Conservation (phyloP, 441 rosid genomes). For the Populus hybrid region DNA sequence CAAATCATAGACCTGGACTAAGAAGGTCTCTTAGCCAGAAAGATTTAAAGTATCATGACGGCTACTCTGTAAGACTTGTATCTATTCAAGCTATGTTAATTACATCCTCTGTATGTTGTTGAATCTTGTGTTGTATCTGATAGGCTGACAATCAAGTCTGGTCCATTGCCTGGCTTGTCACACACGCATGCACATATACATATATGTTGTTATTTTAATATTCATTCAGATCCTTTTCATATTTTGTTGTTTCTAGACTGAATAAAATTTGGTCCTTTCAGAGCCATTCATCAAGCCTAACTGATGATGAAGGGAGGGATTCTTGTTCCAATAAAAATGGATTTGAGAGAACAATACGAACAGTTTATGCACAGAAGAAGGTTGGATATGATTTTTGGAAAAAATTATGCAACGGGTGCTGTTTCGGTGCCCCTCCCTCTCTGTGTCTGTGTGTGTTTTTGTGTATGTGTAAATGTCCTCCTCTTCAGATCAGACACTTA, state of each 20-base stretch:
- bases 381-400: slow-evolving; percentile 34
- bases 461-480: neutral
- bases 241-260: slow-evolving; percentile 8
- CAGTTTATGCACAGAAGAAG: slow-evolving; percentile 77
- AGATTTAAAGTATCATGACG: slow-evolving; percentile 67
- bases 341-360: slow-evolving; percentile 59
- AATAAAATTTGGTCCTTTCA: slow-evolving; percentile 29
- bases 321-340: slow-evolving; percentile 39
- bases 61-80: slow-evolving; percentile 70
- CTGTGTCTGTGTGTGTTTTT: neutral
- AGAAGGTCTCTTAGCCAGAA: slow-evolving; percentile 72
- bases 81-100: slow-evolving; percentile 9
- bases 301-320: slow-evolving; percentile 85
- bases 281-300: slow-evolving; percentile 88
- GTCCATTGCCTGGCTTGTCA: slow-evolving; percentile 8
- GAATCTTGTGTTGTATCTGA: slow-evolving; percentile 4
- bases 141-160: neutral
- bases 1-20: slow-evolving; percentile 50
- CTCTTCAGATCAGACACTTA: slow-evolving; percentile 13
- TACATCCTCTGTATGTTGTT: neutral
- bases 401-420: slow-evolving; percentile 5
- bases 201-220: neutral
- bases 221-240: neutral
- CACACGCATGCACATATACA: neutral
- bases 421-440: neutral